Conservation (phyloP, 345 rosid genomes). For the Eucalyptus pauciflora region DNA sequence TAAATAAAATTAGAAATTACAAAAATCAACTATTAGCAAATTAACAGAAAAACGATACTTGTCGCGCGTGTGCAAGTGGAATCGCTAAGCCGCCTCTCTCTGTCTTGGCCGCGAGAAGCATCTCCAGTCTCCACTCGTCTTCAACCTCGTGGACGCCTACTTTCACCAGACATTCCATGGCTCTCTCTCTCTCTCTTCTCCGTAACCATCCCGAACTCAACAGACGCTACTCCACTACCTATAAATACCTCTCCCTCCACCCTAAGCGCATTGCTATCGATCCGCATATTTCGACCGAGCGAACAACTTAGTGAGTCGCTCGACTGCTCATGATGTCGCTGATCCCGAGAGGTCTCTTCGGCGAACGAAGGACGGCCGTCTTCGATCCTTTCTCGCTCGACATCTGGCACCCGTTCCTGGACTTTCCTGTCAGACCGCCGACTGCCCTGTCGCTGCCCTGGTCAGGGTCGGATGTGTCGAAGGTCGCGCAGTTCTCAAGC, state of each 20-base stretch:
- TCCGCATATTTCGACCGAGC: neutral
- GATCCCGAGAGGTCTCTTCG: no score
- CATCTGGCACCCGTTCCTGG: no score
- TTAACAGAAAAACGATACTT: neutral
- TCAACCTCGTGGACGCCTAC: neutral
- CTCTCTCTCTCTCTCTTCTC: neutral
- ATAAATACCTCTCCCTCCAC: neutral
- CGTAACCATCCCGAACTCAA: neutral
- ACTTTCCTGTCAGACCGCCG: no score
- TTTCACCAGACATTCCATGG: neutral
- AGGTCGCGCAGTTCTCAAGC: constrained; percentile 1
- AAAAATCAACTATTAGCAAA: neutral
- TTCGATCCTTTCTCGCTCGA: no score
- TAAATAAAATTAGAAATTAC: no score
- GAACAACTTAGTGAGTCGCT: neutral
- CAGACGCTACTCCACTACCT: neutral
- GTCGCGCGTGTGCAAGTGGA: neutral
- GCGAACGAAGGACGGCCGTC: no score
- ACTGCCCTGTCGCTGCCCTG: no score
- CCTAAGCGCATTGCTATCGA: neutral
- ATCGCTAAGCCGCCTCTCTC: neutral
- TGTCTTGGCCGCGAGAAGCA: neutral
- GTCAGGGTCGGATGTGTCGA: no score
- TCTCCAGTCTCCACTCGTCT: neutral
- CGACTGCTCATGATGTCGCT: no score